Evolutionary conservation across 768 basidiomycete genomes (phyloP), one percentile per base, ranked within the genome.

Genomic region (Amanita fuliginea): DNA sequence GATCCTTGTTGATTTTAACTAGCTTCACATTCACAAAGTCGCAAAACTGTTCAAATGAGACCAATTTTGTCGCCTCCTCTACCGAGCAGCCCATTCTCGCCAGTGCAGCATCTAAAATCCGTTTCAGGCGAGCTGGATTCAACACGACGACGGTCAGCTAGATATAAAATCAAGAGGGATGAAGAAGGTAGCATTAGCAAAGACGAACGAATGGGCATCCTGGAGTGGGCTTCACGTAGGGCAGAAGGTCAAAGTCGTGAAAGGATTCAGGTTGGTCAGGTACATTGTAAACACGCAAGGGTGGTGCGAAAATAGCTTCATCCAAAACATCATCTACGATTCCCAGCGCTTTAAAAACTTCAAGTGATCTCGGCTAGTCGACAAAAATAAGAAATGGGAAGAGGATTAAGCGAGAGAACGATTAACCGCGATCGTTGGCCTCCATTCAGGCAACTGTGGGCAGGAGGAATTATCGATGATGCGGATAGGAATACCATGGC

Each of bases 401-500:
- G 18, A 5, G 1, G 26, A n/a, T 37, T 1, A 13, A 21, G 18
- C 6, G 30, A 41, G 16, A 30, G 14, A n/a, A 3, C 24, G 4
- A n/a, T 30, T 16, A 40, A 70, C 71, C 65, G 67, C 69, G 22
- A 75, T 54, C 3, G 62, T 71, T 3, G 59, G 60, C 3, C 65
- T 67, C 2, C 73, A 67, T 51, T 70, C 66, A 2, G 69, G 69
- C 13, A 66, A 54, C 11, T 59, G 64, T 8, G 66, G 62, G 0
- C 61, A 45, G 0, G 61, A 55, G 44, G 66, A 67, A 53, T 74
- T 75, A 51, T 79, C 72, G 41, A 80, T 71, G 22, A 81, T 68
- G 16, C 75, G 71, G 6, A 79, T 69, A 8, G 72, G 65, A 14
- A 78, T 59, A 4, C 69, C 66, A 57, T 75, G 74, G 18, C 64